Evolutionary conservation across 2,329 filamentous ascomycete species (phyloP).

Genomic region (Pestalotiopsis sp.): DNA sequence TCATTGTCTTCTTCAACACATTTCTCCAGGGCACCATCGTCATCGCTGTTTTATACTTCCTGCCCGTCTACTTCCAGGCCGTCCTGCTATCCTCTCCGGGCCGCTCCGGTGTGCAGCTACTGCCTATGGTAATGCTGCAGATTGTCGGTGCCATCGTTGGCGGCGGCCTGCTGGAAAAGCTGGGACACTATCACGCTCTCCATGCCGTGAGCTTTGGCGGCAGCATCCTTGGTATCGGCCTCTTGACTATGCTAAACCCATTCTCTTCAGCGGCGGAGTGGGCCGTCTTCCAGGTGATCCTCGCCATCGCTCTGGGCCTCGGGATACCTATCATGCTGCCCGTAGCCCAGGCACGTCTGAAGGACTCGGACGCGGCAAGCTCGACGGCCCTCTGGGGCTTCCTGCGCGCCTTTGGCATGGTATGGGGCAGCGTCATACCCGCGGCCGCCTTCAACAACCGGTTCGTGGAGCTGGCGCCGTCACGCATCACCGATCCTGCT

Average conservation of each 20-base stretch:
- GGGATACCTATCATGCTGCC: no score
- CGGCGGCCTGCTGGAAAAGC: background rate
- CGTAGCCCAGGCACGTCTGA: no score
- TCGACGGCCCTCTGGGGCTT: no score
- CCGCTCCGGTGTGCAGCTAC: constrained; percentile 30
- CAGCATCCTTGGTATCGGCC: background rate
- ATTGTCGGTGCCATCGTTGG: constrained; percentile 1
- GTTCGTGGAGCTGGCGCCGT: background rate
- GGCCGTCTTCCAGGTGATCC: no score
- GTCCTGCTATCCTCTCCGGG: constrained; percentile 33
- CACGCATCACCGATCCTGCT: background rate
- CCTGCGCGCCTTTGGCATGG: no score
- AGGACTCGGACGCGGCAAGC: no score
- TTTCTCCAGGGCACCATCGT: constrained; percentile 38
- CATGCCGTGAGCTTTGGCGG: background rate
- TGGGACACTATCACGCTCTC: no score
- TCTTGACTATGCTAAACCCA: background rate
- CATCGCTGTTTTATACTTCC: constrained; percentile 40
- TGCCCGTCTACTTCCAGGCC: constrained; percentile 49
- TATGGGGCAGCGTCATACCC: no score
- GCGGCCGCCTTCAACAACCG: no score
- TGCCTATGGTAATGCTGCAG: constrained; percentile 19
- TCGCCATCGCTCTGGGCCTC: no score
- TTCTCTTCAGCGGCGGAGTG: no score
- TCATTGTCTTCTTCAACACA: constrained; percentile 30